phyloP scores from a whole-genome alignment of 768 basidiomycete species.

The Leccinum fibrillosum region DNA sequence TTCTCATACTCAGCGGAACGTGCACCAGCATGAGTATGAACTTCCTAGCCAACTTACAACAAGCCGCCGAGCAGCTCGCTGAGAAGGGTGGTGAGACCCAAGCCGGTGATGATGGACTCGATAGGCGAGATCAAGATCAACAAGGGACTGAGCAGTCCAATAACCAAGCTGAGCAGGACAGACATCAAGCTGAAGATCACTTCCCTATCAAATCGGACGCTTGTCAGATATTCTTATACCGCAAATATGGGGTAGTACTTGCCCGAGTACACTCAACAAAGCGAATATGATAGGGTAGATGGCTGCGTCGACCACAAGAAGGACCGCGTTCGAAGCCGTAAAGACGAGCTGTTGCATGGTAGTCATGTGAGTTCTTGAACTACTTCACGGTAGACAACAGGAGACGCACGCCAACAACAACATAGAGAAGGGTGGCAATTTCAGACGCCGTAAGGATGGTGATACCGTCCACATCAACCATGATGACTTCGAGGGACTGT shows the following conservation, averaged over 20 bases:
- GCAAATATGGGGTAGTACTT: background rate
- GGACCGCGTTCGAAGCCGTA: background rate
- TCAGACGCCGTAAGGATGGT: background rate
- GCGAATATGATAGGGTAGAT: background rate
- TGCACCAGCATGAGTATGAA: too few relatives aligned
- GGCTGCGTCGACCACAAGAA: slow-evolving; percentile 4
- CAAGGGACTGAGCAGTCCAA: slow-evolving; percentile 2
- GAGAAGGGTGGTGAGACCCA: slow-evolving; percentile 5
- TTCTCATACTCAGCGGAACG: too few relatives aligned
- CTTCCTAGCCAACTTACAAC: background rate
- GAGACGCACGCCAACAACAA: slow-evolving; percentile 4
- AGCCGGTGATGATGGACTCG: slow-evolving; percentile 3
- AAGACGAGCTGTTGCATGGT: slow-evolving; percentile 10
- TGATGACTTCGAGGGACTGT: background rate
- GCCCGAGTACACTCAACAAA: slow-evolving; percentile 3
- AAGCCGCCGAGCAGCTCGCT: background rate
- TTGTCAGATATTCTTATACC: background rate
- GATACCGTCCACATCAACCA: slow-evolving; percentile 7
- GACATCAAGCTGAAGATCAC: slow-evolving; percentile 7
- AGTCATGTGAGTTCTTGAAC: background rate
- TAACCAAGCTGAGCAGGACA: slow-evolving; percentile 3
- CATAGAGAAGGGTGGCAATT: slow-evolving; percentile 4
- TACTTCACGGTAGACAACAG: background rate
- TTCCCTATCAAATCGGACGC: background rate
- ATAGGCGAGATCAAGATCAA: slow-evolving; percentile 5